phyloP scores from a whole-genome alignment of 805 yeast species.

The Wickerhamomyces bisporus region DNA sequence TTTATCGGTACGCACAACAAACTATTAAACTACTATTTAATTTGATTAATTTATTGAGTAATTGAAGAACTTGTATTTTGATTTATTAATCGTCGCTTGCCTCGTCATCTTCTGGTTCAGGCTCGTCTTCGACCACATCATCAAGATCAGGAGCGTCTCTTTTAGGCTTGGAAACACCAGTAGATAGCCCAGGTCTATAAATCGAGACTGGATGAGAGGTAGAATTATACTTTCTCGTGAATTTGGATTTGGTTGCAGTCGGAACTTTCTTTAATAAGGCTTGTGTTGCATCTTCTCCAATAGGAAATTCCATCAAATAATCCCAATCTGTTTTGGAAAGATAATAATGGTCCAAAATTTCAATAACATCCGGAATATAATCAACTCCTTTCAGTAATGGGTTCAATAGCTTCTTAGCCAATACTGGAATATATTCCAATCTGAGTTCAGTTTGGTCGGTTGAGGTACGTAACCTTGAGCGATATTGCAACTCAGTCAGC shows the following conservation, averaged over 20 bases:
- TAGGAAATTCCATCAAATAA: constrained; percentile 72
- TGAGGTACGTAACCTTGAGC: constrained; percentile 73
- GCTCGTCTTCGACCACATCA: constrained; percentile 22
- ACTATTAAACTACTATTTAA: no score
- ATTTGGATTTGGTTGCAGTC: constrained; percentile 74
- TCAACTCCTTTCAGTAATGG: constrained; percentile 65
- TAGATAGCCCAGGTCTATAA: constrained; percentile 64
- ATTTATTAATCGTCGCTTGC: no score
- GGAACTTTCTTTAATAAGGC: constrained; percentile 55
- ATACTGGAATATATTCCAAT: constrained; percentile 64
- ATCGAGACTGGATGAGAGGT: constrained; percentile 80
- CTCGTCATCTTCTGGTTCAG: constrained; percentile 15
- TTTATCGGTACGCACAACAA: no score
- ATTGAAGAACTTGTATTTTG: no score
- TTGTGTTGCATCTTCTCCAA: constrained; percentile 53
- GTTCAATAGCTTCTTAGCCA: constrained; percentile 48
- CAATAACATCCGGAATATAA: constrained; percentile 62
- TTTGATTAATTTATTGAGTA: no score
- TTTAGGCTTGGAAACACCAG: constrained; percentile 26
- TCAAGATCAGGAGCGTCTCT: constrained; percentile 14
- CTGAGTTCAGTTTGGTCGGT: constrained; percentile 74
- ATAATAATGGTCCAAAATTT: constrained; percentile 78
- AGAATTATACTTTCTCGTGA: constrained; percentile 80
- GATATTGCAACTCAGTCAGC: constrained; percentile 84
- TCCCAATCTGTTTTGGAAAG: constrained; percentile 93